These are phyloP conservation scores for Solanum acaule DNA, from an alignment of 257 asterid species.

Conservation along the genomic window DNA sequence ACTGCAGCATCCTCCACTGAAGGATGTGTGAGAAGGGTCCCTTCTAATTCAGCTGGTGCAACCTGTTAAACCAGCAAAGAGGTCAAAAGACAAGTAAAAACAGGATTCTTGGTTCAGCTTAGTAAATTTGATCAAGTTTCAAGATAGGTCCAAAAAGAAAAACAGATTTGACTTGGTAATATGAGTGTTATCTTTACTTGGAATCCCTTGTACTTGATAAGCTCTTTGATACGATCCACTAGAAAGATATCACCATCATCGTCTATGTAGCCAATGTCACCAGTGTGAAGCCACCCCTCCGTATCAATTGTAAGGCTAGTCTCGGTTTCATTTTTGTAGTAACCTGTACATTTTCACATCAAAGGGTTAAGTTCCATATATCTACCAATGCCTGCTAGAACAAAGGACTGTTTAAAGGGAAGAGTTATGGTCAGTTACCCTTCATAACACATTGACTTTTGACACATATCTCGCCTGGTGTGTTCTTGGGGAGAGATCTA, in stretches of 20 bases:
- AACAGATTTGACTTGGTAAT: neutral
- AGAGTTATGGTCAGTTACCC: slow-evolving; percentile 22
- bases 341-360: slow-evolving; percentile 33
- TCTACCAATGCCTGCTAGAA: neutral
- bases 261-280: slow-evolving; percentile 90
- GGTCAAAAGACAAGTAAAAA: neutral
- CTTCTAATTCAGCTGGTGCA: slow-evolving; percentile 98
- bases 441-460: slow-evolving; percentile 90
- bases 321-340: slow-evolving; percentile 76
- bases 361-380: neutral
- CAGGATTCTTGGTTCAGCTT: neutral
- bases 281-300: slow-evolving; percentile 92
- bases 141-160: neutral
- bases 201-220: slow-evolving; percentile 88
- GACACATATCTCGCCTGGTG: slow-evolving; percentile 82
- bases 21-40: slow-evolving; percentile 73
- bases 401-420: neutral
- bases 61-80: slow-evolving; percentile 39
- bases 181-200: slow-evolving; percentile 27
- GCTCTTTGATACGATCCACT: slow-evolving; percentile 83
- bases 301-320: slow-evolving; percentile 62
- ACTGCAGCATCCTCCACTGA: slow-evolving; percentile 91
- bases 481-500: slow-evolving; percentile 49
- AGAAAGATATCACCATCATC: slow-evolving; percentile 76
- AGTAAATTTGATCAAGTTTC: neutral